Percentiles rank a stretch among this genome's conserved stretches.
These are phyloP conservation scores for Lasiosphaeris hirsuta DNA, from an alignment of 495 filamentous ascomycete genomes.

Conservation along the genomic window DNA sequence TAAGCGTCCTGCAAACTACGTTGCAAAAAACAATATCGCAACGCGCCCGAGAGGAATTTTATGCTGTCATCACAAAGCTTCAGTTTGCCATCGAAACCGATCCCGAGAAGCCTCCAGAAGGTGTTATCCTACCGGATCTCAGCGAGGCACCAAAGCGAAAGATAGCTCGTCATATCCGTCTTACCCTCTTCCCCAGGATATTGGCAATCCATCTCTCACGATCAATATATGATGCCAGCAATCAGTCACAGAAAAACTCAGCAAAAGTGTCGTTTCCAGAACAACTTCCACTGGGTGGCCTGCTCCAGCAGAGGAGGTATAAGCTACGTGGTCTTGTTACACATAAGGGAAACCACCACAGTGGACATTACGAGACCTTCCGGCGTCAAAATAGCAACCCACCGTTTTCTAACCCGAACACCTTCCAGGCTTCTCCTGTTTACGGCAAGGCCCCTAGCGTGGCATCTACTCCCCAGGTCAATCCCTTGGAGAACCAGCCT, in stretches of 20 bases:
- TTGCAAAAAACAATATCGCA: constrained; percentile 40
- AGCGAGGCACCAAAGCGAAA: constrained; percentile 72
- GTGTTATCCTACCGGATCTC: constrained; percentile 68
- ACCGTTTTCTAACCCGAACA: constrained; percentile 78
- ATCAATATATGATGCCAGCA: constrained; percentile 75
- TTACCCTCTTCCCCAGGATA: constrained; percentile 81
- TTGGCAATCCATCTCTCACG: constrained; percentile 89
- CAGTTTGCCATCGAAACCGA: constrained; percentile 64
- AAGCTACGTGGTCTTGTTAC: constrained; percentile 84
- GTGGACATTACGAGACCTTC: constrained; percentile 96
- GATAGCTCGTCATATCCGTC: constrained; percentile 81
- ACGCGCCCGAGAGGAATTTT: constrained; percentile 44
- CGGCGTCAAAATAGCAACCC: constrained; percentile 70
- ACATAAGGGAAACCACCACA: constrained; percentile 94
- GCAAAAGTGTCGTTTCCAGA: constrained; percentile 94
- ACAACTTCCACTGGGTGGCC: constrained; percentile 70
- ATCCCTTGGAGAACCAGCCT: constrained; percentile 20
- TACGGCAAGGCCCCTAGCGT: constrained; percentile 55
- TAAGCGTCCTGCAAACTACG: constrained; percentile 32
- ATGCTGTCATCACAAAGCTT: constrained; percentile 49
- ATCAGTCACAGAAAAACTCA: constrained; percentile 82
- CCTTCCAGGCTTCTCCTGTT: constrained; percentile 65
- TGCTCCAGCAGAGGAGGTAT: constrained; percentile 75
- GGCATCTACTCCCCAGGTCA: constrained; percentile 42
- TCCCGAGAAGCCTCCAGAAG: constrained; percentile 71